Evolutionary conservation across 2,329 filamentous ascomycete genomes (phyloP).

Genomic region (Botryotinia calthae): DNA sequence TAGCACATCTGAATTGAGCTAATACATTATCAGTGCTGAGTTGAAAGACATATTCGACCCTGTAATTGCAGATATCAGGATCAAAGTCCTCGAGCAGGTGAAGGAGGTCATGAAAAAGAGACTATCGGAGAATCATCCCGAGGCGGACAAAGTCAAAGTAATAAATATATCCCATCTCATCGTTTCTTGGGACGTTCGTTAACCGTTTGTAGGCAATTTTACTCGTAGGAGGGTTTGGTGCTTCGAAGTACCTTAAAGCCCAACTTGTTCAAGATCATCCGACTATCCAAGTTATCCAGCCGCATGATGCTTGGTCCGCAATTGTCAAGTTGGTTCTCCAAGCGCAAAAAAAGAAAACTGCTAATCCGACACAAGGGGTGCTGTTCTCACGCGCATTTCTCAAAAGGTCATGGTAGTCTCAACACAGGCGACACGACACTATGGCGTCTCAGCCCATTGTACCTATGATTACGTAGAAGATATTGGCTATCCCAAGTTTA

Average conservation of each 20-base stretch:
- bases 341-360: neutral
- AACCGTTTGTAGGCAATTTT: slow-evolving; percentile 22
- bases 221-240: slow-evolving; percentile 33
- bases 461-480: slow-evolving; percentile 20
- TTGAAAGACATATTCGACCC: slow-evolving; percentile 52
- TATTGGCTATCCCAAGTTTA: neutral
- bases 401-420: slow-evolving; percentile 25
- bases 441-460: slow-evolving; percentile 23
- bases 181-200: neutral
- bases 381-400: slow-evolving; percentile 27
- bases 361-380: slow-evolving; percentile 22
- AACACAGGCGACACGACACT: slow-evolving; percentile 27
- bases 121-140: slow-evolving; percentile 42
- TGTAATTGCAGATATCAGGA: slow-evolving; percentile 43
- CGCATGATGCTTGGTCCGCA: slow-evolving; percentile 28
- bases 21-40: slow-evolving; percentile 41
- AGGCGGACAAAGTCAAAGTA: slow-evolving; percentile 44
- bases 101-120: slow-evolving; percentile 42
- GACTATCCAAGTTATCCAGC: slow-evolving; percentile 29
- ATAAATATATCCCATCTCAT: slow-evolving; percentile 27
- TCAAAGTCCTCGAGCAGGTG: slow-evolving; percentile 45
- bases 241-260: slow-evolving; percentile 37
- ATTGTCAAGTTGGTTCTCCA: slow-evolving; percentile 28
- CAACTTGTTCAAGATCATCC: slow-evolving; percentile 42
- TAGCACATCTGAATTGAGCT: neutral